These are phyloP conservation scores for Pichia sp. DNA, from an alignment of 1,139 yeast species.

Conservation along the genomic window DNA sequence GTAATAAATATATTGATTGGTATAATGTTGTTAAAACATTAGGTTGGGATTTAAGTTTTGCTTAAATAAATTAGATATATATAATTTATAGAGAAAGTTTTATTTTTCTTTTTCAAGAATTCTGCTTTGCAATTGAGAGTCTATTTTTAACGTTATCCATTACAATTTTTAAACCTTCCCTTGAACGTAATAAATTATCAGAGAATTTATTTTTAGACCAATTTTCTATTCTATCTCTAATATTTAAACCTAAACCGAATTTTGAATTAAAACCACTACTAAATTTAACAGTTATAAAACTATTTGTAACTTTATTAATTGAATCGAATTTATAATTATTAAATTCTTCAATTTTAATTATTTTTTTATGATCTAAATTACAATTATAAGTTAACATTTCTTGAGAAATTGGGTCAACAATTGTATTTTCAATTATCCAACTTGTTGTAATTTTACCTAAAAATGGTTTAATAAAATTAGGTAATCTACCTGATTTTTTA, in stretches of 20 bases:
- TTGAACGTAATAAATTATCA: constrained; percentile 58
- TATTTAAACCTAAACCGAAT: constrained; percentile 34
- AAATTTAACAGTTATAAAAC: constrained; percentile 53
- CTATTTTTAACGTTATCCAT: constrained; percentile 44
- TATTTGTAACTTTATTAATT: constrained; percentile 31
- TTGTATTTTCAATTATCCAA: constrained; percentile 78
- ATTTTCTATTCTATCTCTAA: constrained; percentile 67
- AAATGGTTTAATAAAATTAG: constrained; percentile 71
- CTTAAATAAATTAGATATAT: constrained; percentile 28
- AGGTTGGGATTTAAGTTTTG: constrained; percentile 78
- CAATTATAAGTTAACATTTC: constrained; percentile 67
- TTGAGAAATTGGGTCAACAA: constrained; percentile 56
- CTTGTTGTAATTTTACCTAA: constrained; percentile 66
- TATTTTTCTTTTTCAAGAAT: neutral
- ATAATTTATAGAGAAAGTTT: neutral
- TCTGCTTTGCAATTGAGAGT: constrained; percentile 9
- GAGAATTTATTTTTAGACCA: constrained; percentile 74
- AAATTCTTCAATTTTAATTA: constrained; percentile 74
- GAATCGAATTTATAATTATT: constrained; percentile 42
- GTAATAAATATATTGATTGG: constrained; percentile 55
- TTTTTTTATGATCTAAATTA: constrained; percentile 77
- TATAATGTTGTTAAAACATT: constrained; percentile 53
- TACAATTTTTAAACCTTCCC: constrained; percentile 70
- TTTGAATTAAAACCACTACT: constrained; percentile 52
- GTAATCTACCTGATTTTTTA: constrained; percentile 74